A percentile compares a stretch with the other conserved stretches of the same genome.
Evolutionary conservation across 2,329 filamentous ascomycete species (phyloP).

Genomic region (Colletotrichum sp.): DNA sequence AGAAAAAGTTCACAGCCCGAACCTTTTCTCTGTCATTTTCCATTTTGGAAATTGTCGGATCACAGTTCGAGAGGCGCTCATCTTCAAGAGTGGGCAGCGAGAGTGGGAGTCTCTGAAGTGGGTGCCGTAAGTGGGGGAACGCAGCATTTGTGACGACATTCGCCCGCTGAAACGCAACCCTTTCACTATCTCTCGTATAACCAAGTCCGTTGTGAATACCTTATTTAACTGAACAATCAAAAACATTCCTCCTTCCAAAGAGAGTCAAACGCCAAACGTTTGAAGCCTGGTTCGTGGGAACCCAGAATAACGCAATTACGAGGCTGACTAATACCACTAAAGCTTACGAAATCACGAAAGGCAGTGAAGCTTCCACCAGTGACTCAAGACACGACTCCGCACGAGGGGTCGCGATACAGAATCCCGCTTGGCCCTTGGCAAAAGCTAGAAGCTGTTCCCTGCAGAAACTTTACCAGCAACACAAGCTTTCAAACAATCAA

Average conservation of each 20-base stretch:
- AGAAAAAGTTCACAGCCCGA: no score
- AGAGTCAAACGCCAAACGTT: not conserved
- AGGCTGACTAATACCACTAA: not conserved
- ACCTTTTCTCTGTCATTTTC: not conserved
- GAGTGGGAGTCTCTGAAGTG: not conserved
- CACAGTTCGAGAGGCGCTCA: not conserved
- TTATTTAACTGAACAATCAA: no score
- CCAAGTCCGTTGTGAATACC: no score
- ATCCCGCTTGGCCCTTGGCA: not conserved
- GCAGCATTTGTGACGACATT: not conserved
- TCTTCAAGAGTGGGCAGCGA: not conserved
- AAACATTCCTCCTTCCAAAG: no score
- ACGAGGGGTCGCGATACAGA: not conserved
- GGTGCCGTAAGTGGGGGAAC: not conserved
- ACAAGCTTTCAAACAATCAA: no score
- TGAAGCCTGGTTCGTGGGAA: not conserved
- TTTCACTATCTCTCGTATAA: not conserved
- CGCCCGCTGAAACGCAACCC: not conserved
- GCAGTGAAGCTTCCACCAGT: not conserved
- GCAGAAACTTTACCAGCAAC: not conserved
- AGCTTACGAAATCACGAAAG: not conserved
- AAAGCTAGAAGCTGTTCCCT: not conserved
- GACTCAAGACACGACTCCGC: not conserved
- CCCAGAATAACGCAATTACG: fast-evolving
- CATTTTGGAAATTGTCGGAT: not conserved